Base-by-base conservation (phyloP, 2,329 filamentous ascomycete genomes). In the Cytospora piceicola region DNA sequence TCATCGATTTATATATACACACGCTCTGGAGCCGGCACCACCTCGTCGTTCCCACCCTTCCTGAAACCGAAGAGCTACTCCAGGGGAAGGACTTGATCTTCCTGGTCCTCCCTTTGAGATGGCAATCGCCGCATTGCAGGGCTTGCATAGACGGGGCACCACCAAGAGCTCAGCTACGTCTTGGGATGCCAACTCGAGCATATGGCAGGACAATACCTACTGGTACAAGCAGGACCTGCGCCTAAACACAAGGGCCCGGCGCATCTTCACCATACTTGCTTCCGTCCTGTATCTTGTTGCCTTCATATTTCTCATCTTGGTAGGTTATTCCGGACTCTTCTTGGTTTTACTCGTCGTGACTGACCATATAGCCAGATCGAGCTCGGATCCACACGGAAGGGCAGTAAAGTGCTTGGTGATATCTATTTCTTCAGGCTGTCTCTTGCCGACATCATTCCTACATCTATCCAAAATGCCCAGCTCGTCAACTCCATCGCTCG, bases 401-500 rank as follows among this genome's bases (percentile, higher is more conserved):
- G 83, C 65, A 73, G 82, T 36, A 65, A 55, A 20, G 83, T 90
- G 8, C 81, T 94, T 39, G 85, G 84, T 67, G 80, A 87, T 65
- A 92, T 91, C 71, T 97, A 91, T 79, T 95, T 97, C 77, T 90
- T 96, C 77, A 90, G 89, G 72, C 86, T 97, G 72, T 86, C 96
- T 77, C 84, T 97, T 58, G 86, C 91, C 71, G 85, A 96, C 72
- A 90, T 97, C 74, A 89, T 97, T 64, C 90, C 91, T 0, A 81
- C 87, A 39, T 87, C 85, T 6, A 85, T 92, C 20, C 89, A 90
- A 52, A 90, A 93, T 74, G 87, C 88, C 12, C 79, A 84, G 29
- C 83, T 97, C 55, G 90, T 96, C 77, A 96, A 96, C 80, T 93
- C 89, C 55, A 93, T 97, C 70, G 93, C 93, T 4, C 89, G 92